Evolutionary conservation across 2,329 filamentous ascomycete genomes (phyloP).

Genomic region (Botrytis hyacinthi): DNA sequence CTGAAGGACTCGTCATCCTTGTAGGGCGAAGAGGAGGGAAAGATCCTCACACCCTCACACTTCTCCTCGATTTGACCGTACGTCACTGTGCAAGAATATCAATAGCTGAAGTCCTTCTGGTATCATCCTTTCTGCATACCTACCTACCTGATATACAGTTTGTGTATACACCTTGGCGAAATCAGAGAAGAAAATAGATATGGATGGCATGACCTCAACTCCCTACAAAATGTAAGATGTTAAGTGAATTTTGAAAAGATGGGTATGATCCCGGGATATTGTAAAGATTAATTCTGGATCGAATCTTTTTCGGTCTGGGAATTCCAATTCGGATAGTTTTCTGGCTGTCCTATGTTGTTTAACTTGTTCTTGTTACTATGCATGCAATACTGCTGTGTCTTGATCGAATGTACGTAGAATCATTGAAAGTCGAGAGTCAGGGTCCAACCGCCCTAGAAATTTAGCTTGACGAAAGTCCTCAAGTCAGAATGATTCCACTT

Average conservation of each 20-base stretch:
- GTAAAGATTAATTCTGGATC: background rate
- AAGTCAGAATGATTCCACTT: background rate
- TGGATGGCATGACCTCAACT: background rate
- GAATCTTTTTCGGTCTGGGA: background rate
- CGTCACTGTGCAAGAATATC: too few relatives aligned
- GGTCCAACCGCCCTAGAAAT: slow-evolving; percentile 3
- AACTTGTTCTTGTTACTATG: background rate
- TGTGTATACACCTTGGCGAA: slow-evolving; percentile 2
- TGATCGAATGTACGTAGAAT: slow-evolving; percentile 1
- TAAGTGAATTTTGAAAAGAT: background rate
- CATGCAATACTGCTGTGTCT: slow-evolving; percentile 3
- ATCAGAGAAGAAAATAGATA: background rate
- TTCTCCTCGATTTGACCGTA: background rate
- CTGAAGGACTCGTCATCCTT: background rate
- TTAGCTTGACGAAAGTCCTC: background rate
- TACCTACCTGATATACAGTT: background rate
- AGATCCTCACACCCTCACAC: background rate
- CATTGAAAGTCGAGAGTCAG: background rate
- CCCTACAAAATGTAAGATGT: background rate
- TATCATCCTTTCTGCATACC: background rate
- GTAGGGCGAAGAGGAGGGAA: background rate
- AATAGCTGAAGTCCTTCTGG: background rate
- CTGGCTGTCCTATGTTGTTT: background rate
- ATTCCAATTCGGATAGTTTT: slow-evolving; percentile 3
- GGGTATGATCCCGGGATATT: background rate